Percentiles rank a stretch among this genome's conserved stretches.
phyloP scores from a whole-genome alignment of 176 grass and related monocot species.

The Triticum urartu region DNA sequence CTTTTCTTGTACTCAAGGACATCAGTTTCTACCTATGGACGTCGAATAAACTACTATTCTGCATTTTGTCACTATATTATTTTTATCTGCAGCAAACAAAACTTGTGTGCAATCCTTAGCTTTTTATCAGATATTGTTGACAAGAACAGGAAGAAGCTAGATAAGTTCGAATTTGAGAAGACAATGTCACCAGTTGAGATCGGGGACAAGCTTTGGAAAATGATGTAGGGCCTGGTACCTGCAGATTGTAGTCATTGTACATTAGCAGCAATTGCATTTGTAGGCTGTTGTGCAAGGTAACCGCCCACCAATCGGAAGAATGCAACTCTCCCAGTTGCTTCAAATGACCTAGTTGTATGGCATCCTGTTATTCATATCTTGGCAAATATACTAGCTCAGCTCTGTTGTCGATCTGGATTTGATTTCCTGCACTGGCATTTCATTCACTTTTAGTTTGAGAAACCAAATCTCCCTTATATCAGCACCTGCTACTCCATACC shows the following conservation, averaged over 20 bases:
- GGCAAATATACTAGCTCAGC: neutral
- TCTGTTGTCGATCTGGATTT: neutral
- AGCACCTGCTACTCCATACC: neutral
- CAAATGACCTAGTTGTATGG: neutral
- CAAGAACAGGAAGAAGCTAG: slow-evolving; percentile 50
- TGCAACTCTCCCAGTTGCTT: neutral
- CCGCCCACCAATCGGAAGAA: neutral
- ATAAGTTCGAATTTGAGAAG: slow-evolving; percentile 57
- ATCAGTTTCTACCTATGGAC: neutral
- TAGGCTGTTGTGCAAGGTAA: slow-evolving; percentile 4
- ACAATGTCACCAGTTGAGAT: slow-evolving; percentile 35
- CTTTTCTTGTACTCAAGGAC: neutral
- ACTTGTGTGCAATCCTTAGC: slow-evolving; percentile 36
- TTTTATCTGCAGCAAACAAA: slow-evolving; percentile 11
- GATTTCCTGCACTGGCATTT: neutral
- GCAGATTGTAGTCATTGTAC: neutral
- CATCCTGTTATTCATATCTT: neutral
- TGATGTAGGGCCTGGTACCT: slow-evolving; percentile 7
- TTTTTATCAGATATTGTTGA: slow-evolving; percentile 57
- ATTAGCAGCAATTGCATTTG: neutral
- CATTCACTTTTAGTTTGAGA: neutral
- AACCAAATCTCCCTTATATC: neutral
- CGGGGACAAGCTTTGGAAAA: slow-evolving; percentile 68
- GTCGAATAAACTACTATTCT: neutral
- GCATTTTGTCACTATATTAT: neutral